Evolutionary conservation across 768 basidiomycete genomes (phyloP), one percentile per base, ranked within the genome.

Genomic region (Russula abietina): DNA sequence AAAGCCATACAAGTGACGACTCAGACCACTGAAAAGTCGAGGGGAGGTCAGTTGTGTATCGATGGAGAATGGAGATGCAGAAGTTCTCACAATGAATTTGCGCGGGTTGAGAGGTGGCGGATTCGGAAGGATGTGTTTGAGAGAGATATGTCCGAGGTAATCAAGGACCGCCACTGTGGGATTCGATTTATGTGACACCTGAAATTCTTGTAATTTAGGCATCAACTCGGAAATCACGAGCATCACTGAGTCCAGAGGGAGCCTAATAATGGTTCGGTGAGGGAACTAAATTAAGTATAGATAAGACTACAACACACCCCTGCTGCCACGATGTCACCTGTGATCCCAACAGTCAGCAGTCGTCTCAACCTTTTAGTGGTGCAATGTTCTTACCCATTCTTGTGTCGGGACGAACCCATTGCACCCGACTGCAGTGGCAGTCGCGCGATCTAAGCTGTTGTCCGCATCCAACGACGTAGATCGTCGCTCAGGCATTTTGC

Each of bases 331-430:
- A 94, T 24, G 89, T 83, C 4, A 93, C 88, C 89, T 90, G 61
- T 22, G 54, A 55, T 45, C 65, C 36, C 45, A n/a, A 14, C 12
- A 30, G 28, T 69, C 36, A 65, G 56, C 22, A n/a, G 43, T 12
- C 53, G 3, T 49, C 38, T 48, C 26, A 38, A 36, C 50, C 43
- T 46, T 10, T 60, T 51, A 43, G 11, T 19, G 45, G 52, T n/a
- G 59, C 26, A 61, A 46, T n/a, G 1, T 39, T 70, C 81, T 59
- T 66, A 93, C 93, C 96, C 97, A 99, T 83, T 93, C 93, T 72
- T 97, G 92, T 3, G 93, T 97, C 12, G 97, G 94, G 9, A 95
- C 79, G 74, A 98, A 99, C 3, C 93, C 92, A 72, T 93, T 95
- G 67, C 89, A 81, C 32, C 93, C 93, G 19, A 95, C 82, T 14